phyloP scores from a whole-genome alignment of 1,284 basidiomycete genomes.

The Laetiporus sulphureus region DNA sequence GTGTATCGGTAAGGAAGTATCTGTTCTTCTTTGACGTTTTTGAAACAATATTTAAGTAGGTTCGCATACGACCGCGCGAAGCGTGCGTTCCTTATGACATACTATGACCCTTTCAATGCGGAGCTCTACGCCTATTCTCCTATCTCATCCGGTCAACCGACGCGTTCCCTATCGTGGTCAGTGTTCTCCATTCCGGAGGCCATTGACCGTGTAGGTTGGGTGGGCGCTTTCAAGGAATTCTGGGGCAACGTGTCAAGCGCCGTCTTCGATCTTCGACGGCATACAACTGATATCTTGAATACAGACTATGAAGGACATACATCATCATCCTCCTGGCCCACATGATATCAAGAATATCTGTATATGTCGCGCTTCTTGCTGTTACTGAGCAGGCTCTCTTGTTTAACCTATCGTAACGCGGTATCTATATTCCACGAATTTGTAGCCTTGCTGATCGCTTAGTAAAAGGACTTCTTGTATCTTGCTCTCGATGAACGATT shows the following conservation, averaged over 20 bases:
- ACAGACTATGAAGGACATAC: constrained; percentile 15
- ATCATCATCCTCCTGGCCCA: constrained; percentile 32
- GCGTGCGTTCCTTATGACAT: constrained; percentile 47
- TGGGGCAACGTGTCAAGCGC: constrained; percentile 23
- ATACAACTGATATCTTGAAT: constrained; percentile 30
- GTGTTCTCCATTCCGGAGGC: constrained; percentile 21
- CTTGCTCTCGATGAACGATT: background rate
- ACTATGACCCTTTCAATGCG: constrained; percentile 69
- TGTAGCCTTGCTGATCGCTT: background rate
- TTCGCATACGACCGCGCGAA: constrained; percentile 33
- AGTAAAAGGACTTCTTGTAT: background rate
- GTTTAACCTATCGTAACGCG: background rate
- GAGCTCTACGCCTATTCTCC: constrained; percentile 49
- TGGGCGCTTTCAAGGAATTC: constrained; percentile 23
- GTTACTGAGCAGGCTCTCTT: background rate
- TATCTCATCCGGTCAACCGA: no score
- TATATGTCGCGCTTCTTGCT: background rate
- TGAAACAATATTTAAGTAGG: constrained; percentile 21
- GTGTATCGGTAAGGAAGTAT: constrained; percentile 22
- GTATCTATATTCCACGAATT: background rate
- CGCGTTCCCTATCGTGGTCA: constrained; percentile 25
- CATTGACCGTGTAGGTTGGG: constrained; percentile 25
- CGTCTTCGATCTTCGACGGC: constrained; percentile 24
- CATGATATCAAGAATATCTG: constrained; percentile 20
- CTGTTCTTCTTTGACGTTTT: background rate